Conservation (phyloP, 108 stramenopile species). For the Cyclostephanos invisitatus region DNA sequence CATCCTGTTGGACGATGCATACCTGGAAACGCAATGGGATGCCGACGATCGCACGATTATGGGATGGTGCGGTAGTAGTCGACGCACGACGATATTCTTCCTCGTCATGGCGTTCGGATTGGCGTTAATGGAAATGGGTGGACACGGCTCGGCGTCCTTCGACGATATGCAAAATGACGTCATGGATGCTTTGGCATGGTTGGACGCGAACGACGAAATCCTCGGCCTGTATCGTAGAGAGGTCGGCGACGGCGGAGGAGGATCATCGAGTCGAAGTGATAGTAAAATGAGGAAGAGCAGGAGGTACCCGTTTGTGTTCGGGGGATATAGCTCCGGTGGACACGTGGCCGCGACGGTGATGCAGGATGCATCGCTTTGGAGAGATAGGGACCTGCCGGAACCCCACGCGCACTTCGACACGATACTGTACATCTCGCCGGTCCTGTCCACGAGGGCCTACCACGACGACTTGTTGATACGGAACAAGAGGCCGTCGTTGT, state of each 20-base stretch:
- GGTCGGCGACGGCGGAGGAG: not conserved
- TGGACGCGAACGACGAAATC: slow-evolving; percentile 4
- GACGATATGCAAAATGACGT: slow-evolving; percentile 68
- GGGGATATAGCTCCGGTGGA: slow-evolving; percentile 68
- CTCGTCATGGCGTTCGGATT: slow-evolving; percentile 12
- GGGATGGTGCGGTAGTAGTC: not conserved
- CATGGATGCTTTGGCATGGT: slow-evolving; percentile 55
- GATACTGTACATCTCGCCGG: slow-evolving; percentile 50
- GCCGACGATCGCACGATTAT: too few species aligned
- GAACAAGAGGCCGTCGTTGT: slow-evolving; percentile 2
- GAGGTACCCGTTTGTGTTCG: slow-evolving; percentile 48
- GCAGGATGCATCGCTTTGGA: slow-evolving; percentile 41
- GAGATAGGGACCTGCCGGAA: slow-evolving; percentile 31
- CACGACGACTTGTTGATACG: slow-evolving; percentile 17
- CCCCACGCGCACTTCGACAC: slow-evolving; percentile 32
- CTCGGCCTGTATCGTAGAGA: not conserved
- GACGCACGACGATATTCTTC: slow-evolving; percentile 10
- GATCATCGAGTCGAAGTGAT: not conserved
- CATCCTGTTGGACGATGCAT: not conserved
- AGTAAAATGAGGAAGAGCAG: not conserved
- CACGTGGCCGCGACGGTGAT: slow-evolving; percentile 62
- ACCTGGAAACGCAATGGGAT: slow-evolving; percentile 1
- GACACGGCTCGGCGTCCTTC: slow-evolving; percentile 46
- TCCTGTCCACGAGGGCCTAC: slow-evolving; percentile 38
- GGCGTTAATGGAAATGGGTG: slow-evolving; percentile 30